Evolutionary conservation across 768 basidiomycete species (phyloP).

Genomic region (Sarcodon aspratus): DNA sequence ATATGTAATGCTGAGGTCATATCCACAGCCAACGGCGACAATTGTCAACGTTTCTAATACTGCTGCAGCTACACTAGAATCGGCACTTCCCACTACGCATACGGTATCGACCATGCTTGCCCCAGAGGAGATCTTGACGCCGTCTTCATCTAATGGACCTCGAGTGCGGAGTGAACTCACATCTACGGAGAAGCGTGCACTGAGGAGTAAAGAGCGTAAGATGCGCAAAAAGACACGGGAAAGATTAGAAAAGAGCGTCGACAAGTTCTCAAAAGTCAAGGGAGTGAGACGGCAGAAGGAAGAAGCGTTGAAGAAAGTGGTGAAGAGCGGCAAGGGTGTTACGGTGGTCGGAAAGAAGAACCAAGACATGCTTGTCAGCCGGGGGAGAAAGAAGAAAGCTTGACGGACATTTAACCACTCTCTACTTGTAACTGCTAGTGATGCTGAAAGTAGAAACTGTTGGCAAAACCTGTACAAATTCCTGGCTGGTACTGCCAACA

Average conservation of each 20-base stretch:
- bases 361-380: constrained; percentile 19
- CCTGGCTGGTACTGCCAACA: too few relatives aligned
- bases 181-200: constrained; percentile 67
- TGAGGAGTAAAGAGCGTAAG: constrained; percentile 62
- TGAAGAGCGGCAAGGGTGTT: constrained; percentile 78
- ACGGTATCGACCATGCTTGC: constrained; percentile 75
- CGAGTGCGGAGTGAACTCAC: constrained; percentile 74
- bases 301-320: constrained; percentile 66
- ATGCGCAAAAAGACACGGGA: constrained; percentile 57
- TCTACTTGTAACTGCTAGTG: neutral
- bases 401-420: neutral
- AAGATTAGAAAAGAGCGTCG: constrained; percentile 48
- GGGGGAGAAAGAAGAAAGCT: constrained; percentile 21
- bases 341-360: constrained; percentile 74
- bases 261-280: constrained; percentile 48
- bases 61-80: constrained; percentile 75
- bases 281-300: constrained; percentile 79
- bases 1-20: constrained; percentile 3
- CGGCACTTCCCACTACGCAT: constrained; percentile 77
- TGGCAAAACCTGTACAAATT: too few relatives aligned
- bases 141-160: constrained; percentile 36
- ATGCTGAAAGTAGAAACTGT: too few relatives aligned
- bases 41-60: constrained; percentile 81
- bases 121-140: constrained; percentile 82
- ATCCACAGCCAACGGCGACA: constrained; percentile 66